A percentile compares a stretch with the other conserved stretches of the same genome.
These are phyloP conservation scores for Hirschioporus abietinus DNA, from an alignment of 768 basidiomycete species.

Conservation along the genomic window DNA sequence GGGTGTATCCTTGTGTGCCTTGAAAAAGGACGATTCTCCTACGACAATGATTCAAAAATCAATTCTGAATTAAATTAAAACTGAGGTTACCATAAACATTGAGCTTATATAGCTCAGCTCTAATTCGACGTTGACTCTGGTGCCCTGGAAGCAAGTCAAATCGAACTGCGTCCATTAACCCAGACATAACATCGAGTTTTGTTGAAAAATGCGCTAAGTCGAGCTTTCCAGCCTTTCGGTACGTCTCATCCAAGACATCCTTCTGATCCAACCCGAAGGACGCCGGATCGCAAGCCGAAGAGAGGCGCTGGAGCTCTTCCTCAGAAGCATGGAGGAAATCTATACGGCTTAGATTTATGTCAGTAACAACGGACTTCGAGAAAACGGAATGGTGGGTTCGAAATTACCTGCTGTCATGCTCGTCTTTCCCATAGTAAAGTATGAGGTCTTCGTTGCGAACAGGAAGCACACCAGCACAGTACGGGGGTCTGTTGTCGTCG, in stretches of 20 bases:
- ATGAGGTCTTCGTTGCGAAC: conserved; percentile 9
- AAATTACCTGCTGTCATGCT: neutral
- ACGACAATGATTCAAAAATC: neutral
- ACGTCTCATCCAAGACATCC: conserved; percentile 27
- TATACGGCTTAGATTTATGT: neutral
- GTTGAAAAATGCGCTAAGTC: conserved; percentile 12
- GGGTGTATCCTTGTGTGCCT: conserved; percentile 16
- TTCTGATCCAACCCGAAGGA: conserved; percentile 23
- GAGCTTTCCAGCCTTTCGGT: conserved; percentile 29
- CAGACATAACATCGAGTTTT: conserved; percentile 7
- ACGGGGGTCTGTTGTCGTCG: neutral
- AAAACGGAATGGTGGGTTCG: neutral
- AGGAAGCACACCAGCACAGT: conserved; percentile 11
- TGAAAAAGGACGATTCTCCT: conserved; percentile 12
- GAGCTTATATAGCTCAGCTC: conserved; percentile 30
- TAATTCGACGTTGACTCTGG: conserved; percentile 14
- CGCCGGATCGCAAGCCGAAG: conserved; percentile 21
- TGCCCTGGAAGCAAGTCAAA: conserved; percentile 20
- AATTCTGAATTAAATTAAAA: neutral
- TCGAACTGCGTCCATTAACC: conserved; percentile 24
- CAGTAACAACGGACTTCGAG: neutral
- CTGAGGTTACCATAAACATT: conserved; percentile 30
- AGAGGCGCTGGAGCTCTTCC: conserved; percentile 17
- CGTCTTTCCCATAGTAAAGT: conserved; percentile 11
- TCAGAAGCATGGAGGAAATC: conserved; percentile 11